Percentiles rank a stretch among this genome's conserved stretches.
Evolutionary conservation across 768 basidiomycete species (phyloP).

Genomic region (Lactarius tabidus): DNA sequence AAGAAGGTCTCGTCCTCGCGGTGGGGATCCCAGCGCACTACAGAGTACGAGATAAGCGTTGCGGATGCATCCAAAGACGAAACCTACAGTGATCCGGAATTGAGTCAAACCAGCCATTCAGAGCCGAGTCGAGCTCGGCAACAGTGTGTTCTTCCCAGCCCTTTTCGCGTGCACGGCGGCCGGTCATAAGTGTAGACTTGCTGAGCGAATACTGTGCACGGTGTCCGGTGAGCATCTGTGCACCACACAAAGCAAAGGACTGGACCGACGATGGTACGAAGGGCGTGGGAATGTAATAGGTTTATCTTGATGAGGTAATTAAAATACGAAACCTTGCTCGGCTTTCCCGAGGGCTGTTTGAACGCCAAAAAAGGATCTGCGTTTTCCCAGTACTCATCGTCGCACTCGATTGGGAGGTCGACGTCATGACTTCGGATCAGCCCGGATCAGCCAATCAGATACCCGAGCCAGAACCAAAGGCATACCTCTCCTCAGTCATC

Average conservation of each 20-base stretch:
- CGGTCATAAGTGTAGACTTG: constrained; percentile 16
- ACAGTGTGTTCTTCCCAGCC: constrained; percentile 26
- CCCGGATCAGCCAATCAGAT: constrained; percentile 25
- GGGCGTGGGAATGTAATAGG: constrained; percentile 57
- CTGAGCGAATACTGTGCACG: constrained; percentile 24
- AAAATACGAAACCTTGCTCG: constrained; percentile 52
- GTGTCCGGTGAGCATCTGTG: constrained; percentile 1
- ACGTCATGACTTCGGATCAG: constrained; percentile 25
- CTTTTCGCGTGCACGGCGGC: constrained; percentile 22
- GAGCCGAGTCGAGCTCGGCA: constrained; percentile 25
- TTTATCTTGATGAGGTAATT: constrained; percentile 51
- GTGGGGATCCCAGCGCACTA: constrained; percentile 44
- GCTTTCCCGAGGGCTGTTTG: constrained; percentile 59
- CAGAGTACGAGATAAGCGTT: neutral
- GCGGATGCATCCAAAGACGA: neutral
- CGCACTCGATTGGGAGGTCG: constrained; percentile 23
- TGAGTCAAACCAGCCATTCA: constrained; percentile 36
- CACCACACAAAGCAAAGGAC: constrained; percentile 18
- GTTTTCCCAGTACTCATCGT: constrained; percentile 26
- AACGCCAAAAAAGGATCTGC: constrained; percentile 35
- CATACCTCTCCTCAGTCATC: constrained; percentile 67
- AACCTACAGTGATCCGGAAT: constrained; percentile 37
- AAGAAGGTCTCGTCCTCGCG: constrained; percentile 36
- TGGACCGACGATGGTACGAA: constrained; percentile 53
- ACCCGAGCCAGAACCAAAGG: neutral